These are phyloP conservation scores for Metarhizium anisopliae DNA, from an alignment of 2,329 filamentous ascomycete species.

Conservation along the genomic window DNA sequence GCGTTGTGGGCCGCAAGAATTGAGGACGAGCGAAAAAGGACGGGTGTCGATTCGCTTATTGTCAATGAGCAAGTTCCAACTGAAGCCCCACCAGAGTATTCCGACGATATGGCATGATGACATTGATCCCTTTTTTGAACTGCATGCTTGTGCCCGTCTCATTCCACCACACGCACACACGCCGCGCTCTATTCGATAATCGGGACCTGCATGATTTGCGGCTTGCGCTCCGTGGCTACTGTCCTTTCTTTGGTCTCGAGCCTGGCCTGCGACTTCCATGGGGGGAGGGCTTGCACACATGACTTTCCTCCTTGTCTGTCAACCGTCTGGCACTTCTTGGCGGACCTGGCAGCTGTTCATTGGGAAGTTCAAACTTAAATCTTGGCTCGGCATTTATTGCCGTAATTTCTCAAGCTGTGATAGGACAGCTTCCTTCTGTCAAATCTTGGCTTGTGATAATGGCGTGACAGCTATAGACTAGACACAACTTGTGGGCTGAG, in stretches of 20 bases:
- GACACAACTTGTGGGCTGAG: neutral
- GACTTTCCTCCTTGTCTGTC: neutral
- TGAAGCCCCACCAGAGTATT: slow-evolving; percentile 18
- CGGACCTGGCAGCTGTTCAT: neutral
- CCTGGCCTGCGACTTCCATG: neutral
- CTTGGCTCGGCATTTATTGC: slow-evolving; percentile 1
- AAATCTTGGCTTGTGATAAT: neutral
- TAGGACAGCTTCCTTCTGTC: neutral
- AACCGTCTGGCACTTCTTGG: neutral
- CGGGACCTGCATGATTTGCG: neutral
- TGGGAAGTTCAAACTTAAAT: neutral
- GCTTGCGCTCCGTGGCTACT: neutral
- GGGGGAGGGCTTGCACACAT: neutral
- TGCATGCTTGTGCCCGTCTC: no score
- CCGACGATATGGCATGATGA: slow-evolving; percentile 13
- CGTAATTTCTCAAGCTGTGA: neutral
- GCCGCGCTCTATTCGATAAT: neutral
- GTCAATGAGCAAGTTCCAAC: slow-evolving; percentile 10
- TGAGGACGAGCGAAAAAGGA: slow-evolving; percentile 45
- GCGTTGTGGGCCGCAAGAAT: slow-evolving; percentile 79
- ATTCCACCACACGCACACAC: no score
- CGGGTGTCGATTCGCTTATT: slow-evolving; percentile 7
- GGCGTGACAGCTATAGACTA: neutral
- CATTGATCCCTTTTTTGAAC: neutral
- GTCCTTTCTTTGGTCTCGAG: neutral